These are phyloP conservation scores for Quercus glauca DNA, from an alignment of 306 rosid genomes.

Conservation along the genomic window DNA sequence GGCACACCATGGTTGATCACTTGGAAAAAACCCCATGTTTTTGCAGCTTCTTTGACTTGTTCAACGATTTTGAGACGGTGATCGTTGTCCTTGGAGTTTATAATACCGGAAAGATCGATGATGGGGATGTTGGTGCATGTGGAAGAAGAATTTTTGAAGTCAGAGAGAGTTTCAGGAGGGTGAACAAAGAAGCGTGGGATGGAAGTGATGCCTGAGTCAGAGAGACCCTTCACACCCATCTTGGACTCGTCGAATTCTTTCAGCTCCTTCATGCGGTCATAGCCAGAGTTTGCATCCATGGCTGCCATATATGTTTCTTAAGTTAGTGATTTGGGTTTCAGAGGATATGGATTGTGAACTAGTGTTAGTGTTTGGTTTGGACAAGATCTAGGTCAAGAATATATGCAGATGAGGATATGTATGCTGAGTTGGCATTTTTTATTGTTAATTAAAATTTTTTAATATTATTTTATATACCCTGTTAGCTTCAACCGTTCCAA, in stretches of 20 bases:
- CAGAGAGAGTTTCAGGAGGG: constrained; percentile 29
- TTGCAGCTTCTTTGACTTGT: constrained; percentile 34
- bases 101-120: constrained; percentile 36
- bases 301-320: neutral
- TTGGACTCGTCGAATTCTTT: constrained; percentile 43
- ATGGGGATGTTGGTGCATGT: constrained; percentile 22
- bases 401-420: too few relatives aligned
- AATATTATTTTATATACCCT: too few relatives aligned
- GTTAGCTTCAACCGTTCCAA: too few relatives aligned
- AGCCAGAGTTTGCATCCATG: neutral
- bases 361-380: too few relatives aligned
- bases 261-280: constrained; percentile 32
- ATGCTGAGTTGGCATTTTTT: too few relatives aligned
- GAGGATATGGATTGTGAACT: too few relatives aligned
- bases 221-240: constrained; percentile 52
- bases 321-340: neutral
- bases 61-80: constrained; percentile 24
- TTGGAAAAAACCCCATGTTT: constrained; percentile 50
- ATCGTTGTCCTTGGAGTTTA: neutral
- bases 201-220: constrained; percentile 42
- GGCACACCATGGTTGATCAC: constrained; percentile 39
- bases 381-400: too few relatives aligned
- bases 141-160: constrained; percentile 22
- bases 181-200: constrained; percentile 40
- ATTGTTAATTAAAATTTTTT: too few relatives aligned